Base-by-base conservation (phyloP, 23 red algal species). In the Gracilaria gracilis region DNA sequence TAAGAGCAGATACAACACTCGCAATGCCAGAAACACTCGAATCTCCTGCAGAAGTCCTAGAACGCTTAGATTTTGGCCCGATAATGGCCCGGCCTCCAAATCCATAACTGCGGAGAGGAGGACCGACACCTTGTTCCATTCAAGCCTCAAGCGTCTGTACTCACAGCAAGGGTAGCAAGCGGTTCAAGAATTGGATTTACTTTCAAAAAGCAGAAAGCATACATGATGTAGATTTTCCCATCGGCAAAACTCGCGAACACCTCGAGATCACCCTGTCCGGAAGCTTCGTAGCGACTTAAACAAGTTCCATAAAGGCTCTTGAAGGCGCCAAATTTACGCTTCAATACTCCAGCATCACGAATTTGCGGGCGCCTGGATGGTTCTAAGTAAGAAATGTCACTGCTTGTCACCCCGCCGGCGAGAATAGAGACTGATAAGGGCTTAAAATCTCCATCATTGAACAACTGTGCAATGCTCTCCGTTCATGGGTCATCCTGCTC, bases 131-230 rank as follows among this genome's bases (percentile, higher is more conserved):
- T 46, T 46, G 5, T 46, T 46, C 42, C 11, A 4, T 46, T 11
- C 42, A 11, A 7, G 42, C 42, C 4, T 46, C 42, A 46, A 7
- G 42, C 42, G 11, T 46, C 42, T 7, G 42, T 7, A 46, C 11
- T 21, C 20, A 82, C 16, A 23, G 4, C 59, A 36, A 57, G 53
- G 5, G 80, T 84, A 23, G 57, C 58, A 23, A 84, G 37, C 25
- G 80, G 49, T 84, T 84, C n/a, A 16, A 84, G 42, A 21, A 84
- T 27, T 34, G 80, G 53, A 46, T 84, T 8, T 13, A 67, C 33
- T 42, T 84, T 31, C 32, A 84, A 40, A 84, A 67, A 84, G 49
- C 34, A 84, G 33, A 67, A 84, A 4, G 80, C 80, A 46, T 84
- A 84, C 80, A 84, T 69, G 5, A 62, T 67, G 25, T 66, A 84